These are phyloP conservation scores for Ophiocordyceps unilateralis DNA, from an alignment of 2,329 filamentous ascomycete genomes.

Conservation along the genomic window DNA sequence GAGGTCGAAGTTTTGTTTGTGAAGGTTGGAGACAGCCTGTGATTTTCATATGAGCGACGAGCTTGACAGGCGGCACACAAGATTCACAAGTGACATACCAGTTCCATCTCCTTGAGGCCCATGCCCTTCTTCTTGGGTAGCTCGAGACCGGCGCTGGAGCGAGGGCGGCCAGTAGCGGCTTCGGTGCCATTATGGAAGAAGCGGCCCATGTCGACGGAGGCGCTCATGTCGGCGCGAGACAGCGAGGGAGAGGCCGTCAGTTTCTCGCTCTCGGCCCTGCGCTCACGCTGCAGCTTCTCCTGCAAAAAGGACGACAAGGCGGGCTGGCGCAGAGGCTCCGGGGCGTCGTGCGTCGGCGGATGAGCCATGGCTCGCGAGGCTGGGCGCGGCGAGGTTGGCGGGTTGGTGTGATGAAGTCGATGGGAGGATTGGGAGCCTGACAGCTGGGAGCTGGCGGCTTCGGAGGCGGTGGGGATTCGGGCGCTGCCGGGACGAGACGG, in stretches of 20 bases:
- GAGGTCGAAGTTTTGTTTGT: slow-evolving; percentile 63
- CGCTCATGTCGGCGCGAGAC: slow-evolving; percentile 19
- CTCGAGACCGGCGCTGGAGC: slow-evolving; percentile 24
- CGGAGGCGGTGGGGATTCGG: slow-evolving; percentile 21
- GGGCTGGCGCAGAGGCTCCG: slow-evolving; percentile 21
- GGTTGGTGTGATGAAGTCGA: neutral
- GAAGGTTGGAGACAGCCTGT: slow-evolving; percentile 47
- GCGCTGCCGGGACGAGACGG: neutral
- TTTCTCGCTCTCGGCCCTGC: slow-evolving; percentile 30
- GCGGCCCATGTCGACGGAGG: slow-evolving; percentile 20
- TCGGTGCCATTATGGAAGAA: slow-evolving; percentile 15
- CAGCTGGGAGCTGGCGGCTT: slow-evolving; percentile 9
- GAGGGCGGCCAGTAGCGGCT: slow-evolving; percentile 20
- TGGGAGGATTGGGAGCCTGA: slow-evolving; percentile 8
- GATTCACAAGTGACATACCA: slow-evolving; percentile 23
- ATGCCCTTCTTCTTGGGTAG: slow-evolving; percentile 31
- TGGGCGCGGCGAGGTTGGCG: slow-evolving; percentile 13
- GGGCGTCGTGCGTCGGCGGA: slow-evolving; percentile 23
- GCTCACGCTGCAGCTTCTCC: slow-evolving; percentile 34
- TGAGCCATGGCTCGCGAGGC: slow-evolving; percentile 22
- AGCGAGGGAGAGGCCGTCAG: slow-evolving; percentile 14
- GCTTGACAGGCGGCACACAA: slow-evolving; percentile 2
- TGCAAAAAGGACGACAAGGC: slow-evolving; percentile 34
- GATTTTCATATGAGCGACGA: neutral
- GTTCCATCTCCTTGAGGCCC: slow-evolving; percentile 51